phyloP scores from a whole-genome alignment of 2,329 filamentous ascomycete species.

The Fusarium lateritium region DNA sequence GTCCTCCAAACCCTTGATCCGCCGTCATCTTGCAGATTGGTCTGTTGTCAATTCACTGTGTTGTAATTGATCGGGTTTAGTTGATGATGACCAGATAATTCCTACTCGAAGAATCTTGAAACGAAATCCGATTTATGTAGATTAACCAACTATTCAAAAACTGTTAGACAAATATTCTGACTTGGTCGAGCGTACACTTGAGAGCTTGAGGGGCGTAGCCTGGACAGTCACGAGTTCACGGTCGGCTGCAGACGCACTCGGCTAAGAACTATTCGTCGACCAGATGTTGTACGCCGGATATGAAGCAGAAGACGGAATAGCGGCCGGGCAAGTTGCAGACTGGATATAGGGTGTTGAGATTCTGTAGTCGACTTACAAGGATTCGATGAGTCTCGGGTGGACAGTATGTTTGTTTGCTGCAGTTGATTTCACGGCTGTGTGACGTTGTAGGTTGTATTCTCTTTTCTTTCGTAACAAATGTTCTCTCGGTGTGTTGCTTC shows the following conservation, averaged over 20 bases:
- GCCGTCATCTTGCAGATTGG: conserved; percentile 54
- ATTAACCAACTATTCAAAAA: conserved; percentile 14
- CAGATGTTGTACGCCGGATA: conserved; percentile 39
- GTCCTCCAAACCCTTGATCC: conserved; percentile 64
- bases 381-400: conserved; percentile 30
- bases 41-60: neutral
- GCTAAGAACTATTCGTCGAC: conserved; percentile 40
- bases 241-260: conserved; percentile 47
- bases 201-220: conserved; percentile 26
- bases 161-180: conserved; percentile 18
- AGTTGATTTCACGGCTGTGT: conserved; percentile 31
- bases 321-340: conserved; percentile 16
- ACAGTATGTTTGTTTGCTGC: conserved; percentile 37
- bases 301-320: conserved; percentile 21
- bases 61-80: neutral
- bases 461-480: conserved; percentile 7
- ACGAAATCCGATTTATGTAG: conserved; percentile 2
- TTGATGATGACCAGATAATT: neutral
- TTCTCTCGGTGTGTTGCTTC: conserved; percentile 27
- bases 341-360: conserved; percentile 25
- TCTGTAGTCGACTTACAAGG: conserved; percentile 46
- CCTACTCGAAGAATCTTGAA: neutral
- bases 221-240: conserved; percentile 45
- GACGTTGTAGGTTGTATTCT: conserved; percentile 20
- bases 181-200: conserved; percentile 17